phyloP scores from a whole-genome alignment of 2,329 filamentous ascomycete genomes.

The Hymenotorrendiella dingleyae region DNA sequence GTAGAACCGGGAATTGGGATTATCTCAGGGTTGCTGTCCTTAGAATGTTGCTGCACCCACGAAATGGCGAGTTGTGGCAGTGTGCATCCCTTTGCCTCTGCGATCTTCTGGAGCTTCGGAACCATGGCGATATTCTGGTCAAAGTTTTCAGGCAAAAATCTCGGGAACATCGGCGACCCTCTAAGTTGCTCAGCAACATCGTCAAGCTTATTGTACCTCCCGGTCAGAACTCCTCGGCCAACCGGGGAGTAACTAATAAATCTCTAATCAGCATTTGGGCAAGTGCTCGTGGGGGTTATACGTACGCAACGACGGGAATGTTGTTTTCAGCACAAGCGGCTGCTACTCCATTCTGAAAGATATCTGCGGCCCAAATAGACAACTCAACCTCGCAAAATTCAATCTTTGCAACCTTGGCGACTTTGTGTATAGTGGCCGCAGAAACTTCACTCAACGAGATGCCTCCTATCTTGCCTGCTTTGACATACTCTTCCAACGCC shows the following conservation, averaged over 20 bases:
- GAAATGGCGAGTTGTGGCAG: conserved; percentile 59
- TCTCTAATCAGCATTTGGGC: conserved; percentile 9
- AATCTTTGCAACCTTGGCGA: conserved; percentile 35
- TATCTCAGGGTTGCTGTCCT: conserved; percentile 35
- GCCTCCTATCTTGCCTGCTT: conserved; percentile 39
- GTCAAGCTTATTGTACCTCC: conserved; percentile 41
- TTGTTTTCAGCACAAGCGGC: conserved; percentile 52
- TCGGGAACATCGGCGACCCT: conserved; percentile 53
- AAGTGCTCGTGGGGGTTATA: background rate
- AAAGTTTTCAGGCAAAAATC: conserved; percentile 59
- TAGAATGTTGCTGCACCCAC: conserved; percentile 38
- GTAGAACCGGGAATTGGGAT: conserved; percentile 64
- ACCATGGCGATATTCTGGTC: conserved; percentile 59
- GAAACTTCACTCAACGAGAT: conserved; percentile 39
- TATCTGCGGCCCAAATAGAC: conserved; percentile 34
- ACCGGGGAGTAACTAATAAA: conserved; percentile 65
- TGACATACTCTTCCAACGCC: conserved; percentile 33
- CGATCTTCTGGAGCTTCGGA: conserved; percentile 49
- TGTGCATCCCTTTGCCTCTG: conserved; percentile 53
- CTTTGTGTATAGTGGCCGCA: conserved; percentile 36
- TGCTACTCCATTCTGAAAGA: conserved; percentile 35
- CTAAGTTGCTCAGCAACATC: conserved; percentile 52
- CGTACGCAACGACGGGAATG: conserved; percentile 60
- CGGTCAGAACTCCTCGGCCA: conserved; percentile 54
- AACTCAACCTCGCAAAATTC: conserved; percentile 43